These are phyloP conservation scores for Verticillium isaacii DNA, from an alignment of 2,329 filamentous ascomycete genomes.

Conservation along the genomic window DNA sequence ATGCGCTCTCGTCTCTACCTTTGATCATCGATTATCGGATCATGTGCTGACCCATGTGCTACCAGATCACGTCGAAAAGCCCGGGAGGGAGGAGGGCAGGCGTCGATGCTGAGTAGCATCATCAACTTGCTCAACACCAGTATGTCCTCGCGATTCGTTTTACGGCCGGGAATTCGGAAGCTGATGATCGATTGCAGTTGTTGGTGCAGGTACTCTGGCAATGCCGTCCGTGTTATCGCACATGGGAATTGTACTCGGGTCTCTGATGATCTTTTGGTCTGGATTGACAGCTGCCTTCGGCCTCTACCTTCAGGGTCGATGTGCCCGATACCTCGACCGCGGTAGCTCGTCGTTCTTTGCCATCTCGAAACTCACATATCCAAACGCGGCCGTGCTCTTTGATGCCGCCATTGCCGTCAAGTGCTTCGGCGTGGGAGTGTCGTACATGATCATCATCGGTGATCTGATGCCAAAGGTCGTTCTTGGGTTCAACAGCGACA, in stretches of 20 bases:
- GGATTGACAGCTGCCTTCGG: slow-evolving; percentile 86
- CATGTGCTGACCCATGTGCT: slow-evolving; percentile 5
- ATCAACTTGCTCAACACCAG: slow-evolving; percentile 97
- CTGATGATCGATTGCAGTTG: slow-evolving; percentile 49
- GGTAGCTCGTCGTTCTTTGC: slow-evolving; percentile 91
- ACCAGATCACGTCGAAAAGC: slow-evolving; percentile 54
- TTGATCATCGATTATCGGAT: neutral
- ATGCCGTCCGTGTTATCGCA: slow-evolving; percentile 95
- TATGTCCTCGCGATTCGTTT: slow-evolving; percentile 34
- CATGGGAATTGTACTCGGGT: slow-evolving; percentile 86
- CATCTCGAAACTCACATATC: slow-evolving; percentile 94
- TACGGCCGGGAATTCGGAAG: neutral
- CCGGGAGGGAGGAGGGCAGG: slow-evolving; percentile 72
- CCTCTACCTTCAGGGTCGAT: slow-evolving; percentile 89
- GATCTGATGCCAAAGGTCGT: slow-evolving; percentile 97
- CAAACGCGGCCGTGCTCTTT: slow-evolving; percentile 91
- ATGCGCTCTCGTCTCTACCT: neutral
- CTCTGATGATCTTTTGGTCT: slow-evolving; percentile 85
- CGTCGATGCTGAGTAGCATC: slow-evolving; percentile 84
- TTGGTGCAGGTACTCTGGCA: slow-evolving; percentile 89
- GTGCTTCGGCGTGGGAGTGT: slow-evolving; percentile 95
- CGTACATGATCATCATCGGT: slow-evolving; percentile 97
- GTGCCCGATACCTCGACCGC: slow-evolving; percentile 86
- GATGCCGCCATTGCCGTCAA: slow-evolving; percentile 95
- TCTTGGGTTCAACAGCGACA: slow-evolving; percentile 66